Evolutionary conservation across 805 yeast species (phyloP), one percentile per base, ranked within the genome.

Genomic region (Suhomyces sp.): DNA sequence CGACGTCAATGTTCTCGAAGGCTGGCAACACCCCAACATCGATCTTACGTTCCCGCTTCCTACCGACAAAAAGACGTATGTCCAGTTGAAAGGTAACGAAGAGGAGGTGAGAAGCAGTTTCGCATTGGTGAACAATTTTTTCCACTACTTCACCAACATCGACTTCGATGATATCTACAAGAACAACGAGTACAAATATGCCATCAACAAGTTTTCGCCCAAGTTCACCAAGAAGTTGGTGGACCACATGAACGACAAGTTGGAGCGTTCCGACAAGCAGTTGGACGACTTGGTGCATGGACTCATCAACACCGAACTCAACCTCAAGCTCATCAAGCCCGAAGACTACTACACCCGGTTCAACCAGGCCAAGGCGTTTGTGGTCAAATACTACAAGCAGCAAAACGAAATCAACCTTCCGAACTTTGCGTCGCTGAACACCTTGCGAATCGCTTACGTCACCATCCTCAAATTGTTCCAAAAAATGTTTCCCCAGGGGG

Each of bases 401-500:
- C 68, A 74, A 52, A 76, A 76, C 51, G 55, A 64, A 27, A 72
- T 63, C 49, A 74, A 72, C 56, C 62, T 74, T 56, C 79, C 80
- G 1, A 49, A 55, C 9, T 75, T 67, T 54, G 56, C 59, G 9
- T 55, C 67, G 15, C 54, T 59, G 9, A 57, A 59, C 42, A 68
- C 70, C 48, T 47, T 74, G n/a, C 58, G 70, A 41, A 44, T 72
- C 15, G 72, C 75, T 50, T 76, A 74, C 59, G 53, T 69, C 6
- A 75, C 79, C 3, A 71, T 73, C 10, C 71, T 74, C 50, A 59
- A 60, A 17, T 51, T 68, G 1, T 58, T 76, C 52, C 38, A 47
- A 6, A 69, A 68, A 52, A 72, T 76, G 73, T 76, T 75, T 53
- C 79, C 80, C 5, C 58, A 65, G 45, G 80, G 80, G 1, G 66